A percentile compares a stretch with the other conserved stretches of the same genome.
Evolutionary conservation across 768 basidiomycete genomes (phyloP).

Genomic region (Termitomyces sp.): DNA sequence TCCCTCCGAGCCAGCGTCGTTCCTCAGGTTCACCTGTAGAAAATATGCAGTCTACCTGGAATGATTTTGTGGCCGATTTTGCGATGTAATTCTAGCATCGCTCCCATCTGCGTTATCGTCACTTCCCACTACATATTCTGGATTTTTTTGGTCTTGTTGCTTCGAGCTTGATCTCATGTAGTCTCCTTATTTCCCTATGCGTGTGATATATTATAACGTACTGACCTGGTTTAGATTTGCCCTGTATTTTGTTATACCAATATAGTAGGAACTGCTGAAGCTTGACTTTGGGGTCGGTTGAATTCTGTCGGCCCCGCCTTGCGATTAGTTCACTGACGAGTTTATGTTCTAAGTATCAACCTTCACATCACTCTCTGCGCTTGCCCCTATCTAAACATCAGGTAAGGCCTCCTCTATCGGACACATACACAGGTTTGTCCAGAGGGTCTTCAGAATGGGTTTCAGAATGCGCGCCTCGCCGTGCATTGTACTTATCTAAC

Average conservation of each 20-base stretch:
- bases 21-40: conserved; percentile 54
- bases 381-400: background rate
- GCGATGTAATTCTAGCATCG: conserved; percentile 21
- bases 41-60: conserved; percentile 60
- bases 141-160: background rate
- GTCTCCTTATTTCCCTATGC: background rate
- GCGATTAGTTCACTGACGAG: background rate
- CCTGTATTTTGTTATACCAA: background rate
- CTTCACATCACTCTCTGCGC: background rate
- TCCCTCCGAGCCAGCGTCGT: conserved; percentile 29
- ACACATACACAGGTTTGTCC: background rate
- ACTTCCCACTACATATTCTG: background rate
- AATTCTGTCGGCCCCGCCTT: background rate
- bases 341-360: background rate
- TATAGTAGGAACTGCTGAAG: background rate
- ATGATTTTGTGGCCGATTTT: conserved; percentile 51
- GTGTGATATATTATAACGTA: background rate
- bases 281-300: too few species aligned
- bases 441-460: background rate
- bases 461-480: background rate
- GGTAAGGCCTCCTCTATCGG: background rate
- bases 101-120: too few species aligned
- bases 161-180: background rate
- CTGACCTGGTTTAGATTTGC: background rate
- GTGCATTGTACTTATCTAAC: background rate